Conservation (phyloP, 257 asterid species). For the Thymus quinquecostatus region DNA sequence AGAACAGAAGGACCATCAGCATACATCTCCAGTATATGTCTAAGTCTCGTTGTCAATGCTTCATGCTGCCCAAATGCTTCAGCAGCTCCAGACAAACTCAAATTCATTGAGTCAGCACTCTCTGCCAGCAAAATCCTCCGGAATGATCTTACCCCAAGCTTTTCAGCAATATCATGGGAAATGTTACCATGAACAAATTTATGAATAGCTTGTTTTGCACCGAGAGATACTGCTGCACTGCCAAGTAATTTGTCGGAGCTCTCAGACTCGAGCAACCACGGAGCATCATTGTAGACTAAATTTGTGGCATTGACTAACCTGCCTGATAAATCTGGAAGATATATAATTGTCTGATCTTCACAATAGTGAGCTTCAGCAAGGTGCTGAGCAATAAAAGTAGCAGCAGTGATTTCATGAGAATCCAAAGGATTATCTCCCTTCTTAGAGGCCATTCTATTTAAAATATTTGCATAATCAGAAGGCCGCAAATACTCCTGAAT, state of each 20-base stretch:
- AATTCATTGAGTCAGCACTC: conserved; percentile 96
- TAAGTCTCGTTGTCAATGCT: conserved; percentile 90
- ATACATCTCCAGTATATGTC: conserved; percentile 98
- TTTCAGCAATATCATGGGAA: conserved; percentile 96
- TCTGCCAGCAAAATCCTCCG: conserved; percentile 92
- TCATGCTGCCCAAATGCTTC: conserved; percentile 99
- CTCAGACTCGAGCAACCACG: conserved; percentile 88
- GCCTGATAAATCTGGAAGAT: conserved; percentile 86
- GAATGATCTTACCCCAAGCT: conserved; percentile 91
- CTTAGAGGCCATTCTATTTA: conserved; percentile 68
- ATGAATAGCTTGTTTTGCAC: conserved; percentile 64
- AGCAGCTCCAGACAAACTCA: conserved; percentile 96
- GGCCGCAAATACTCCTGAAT: conserved; percentile 71
- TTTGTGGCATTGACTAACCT: conserved; percentile 65
- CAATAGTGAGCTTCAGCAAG: conserved; percentile 76
- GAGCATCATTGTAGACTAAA: conserved; percentile 91
- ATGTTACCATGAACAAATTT: conserved; percentile 86
- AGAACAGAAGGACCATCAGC: conserved; percentile 96
- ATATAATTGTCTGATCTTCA: conserved; percentile 61
- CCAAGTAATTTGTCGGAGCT: conserved; percentile 61
- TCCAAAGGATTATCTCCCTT: conserved; percentile 75
- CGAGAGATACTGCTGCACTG: conserved; percentile 51
- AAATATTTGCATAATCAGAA: conserved; percentile 82
- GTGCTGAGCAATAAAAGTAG: conserved; percentile 84
- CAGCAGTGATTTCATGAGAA: conserved; percentile 82